Evolutionary conservation across 1,284 basidiomycete species (phyloP), one percentile per base, ranked within the genome.

Genomic region (Chalciporus piperatoides): DNA sequence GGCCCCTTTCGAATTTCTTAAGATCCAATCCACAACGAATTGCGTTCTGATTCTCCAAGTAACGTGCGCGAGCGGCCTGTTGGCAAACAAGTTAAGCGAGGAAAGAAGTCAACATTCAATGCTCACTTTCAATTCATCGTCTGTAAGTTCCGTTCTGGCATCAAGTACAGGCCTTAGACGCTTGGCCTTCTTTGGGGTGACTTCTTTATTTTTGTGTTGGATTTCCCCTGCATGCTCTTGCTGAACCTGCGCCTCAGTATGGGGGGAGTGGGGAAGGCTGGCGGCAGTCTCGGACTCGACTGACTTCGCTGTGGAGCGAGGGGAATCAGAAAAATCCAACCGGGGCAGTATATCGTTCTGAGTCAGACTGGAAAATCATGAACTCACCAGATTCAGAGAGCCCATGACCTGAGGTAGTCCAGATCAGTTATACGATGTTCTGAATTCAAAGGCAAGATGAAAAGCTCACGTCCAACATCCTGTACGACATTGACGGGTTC

Each of bases 51-150:
- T 72, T 77, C 58, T 84, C 72, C 15, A 85, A 57, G 62, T 91
- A 91, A 56, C 81, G 72, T 21, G 77, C 71, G 30, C 88, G 77
- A n/a, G 84, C 79, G 51, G 73, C 68, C 86, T 86, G 7, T 46
- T 17, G 28, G 46, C 1, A 42, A 40, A 37, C 27, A 32, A 51
- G 24, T 15, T 59, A 27, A 41, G 17, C 24, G n/a, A 35, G 25
- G 21, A 11, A 44, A 37, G 6, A 33, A 44, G 8, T 32, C 35
- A 4, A 33, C 4, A 25, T 14, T 41, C 36, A 33, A 30, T 8
- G 3, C 59, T 57, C 48, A 81, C 87, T 72, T 83, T 86, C 35
- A 91, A 68, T 67, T 90, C 87, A 12, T 86, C 83, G 51, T 90
- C 86, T 3, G 86, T 86, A 24, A 91, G 68, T 60, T 91, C 88